Base-by-base conservation (phyloP, 192 early-diverging fungal species). In the Coemansia sp. region DNA sequence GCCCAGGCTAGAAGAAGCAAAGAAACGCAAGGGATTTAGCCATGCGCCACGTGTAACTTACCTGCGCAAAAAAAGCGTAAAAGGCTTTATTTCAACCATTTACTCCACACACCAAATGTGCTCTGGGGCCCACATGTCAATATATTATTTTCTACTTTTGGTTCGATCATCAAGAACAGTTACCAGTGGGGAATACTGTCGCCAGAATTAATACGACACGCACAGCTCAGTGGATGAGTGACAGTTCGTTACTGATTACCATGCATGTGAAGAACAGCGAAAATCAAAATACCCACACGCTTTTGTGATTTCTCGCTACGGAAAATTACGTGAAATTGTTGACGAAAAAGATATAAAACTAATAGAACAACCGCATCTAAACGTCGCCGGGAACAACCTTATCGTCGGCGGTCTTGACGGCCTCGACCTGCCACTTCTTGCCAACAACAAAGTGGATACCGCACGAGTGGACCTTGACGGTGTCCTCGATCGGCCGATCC, bases 401-500 rank as follows among this genome's bases (percentile, higher is more conserved):
- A 4, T 28, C 23, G 29, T 54, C 61, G 38, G 68, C 65, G 22
- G 66, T 67, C 15, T 29, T 71, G 64, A 47, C 65, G 2, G 64
- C 61, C 4, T 58, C 63, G 3, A 79, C 71, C 57, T 74, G 37
- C 77, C 77, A 80, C 59, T 71, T 80, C 14, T 68, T 76, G 48
- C 79, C 79, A 27, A 81, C 55, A 20, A 81, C 74, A 57, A 72
- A 59, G 62, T 81, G 79, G 9, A 81, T 23, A 11, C 79, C 79
- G 20, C 65, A 69, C 30, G 79, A 81, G 50, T 81, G 79, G 9
- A 65, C 42, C 30, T 67, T 60, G 56, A 81, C 79, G 11, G 85
- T 80, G 29, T 90, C 87, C 50, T 92, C 90, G 34, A 90, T 75
- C 17, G 86, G 88, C 54, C 86, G 75, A 52, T 91, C 91, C 68